These are phyloP conservation scores for Podospora tetraspora DNA, from an alignment of 495 filamentous ascomycete genomes.

Conservation along the genomic window DNA sequence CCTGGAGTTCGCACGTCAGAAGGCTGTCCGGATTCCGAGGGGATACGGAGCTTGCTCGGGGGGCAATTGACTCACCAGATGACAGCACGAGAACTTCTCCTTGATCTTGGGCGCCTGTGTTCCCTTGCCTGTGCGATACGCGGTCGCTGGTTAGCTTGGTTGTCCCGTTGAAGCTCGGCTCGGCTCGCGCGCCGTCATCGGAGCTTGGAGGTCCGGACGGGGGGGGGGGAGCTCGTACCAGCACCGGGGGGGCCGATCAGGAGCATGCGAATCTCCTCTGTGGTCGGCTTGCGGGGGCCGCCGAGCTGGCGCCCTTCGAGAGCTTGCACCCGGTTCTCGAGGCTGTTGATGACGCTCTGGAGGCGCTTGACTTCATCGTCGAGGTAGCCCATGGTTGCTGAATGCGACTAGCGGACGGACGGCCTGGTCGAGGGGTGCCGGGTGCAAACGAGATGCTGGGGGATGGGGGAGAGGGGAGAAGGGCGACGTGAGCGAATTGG, in stretches of 20 bases:
- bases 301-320: slow-evolving; percentile 60
- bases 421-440: slow-evolving; percentile 34
- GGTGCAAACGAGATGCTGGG: slow-evolving; percentile 3
- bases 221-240: slow-evolving; percentile 51
- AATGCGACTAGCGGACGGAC: slow-evolving; percentile 24
- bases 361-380: slow-evolving; percentile 73
- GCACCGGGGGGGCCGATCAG: slow-evolving; percentile 96
- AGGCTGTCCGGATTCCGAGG: background rate
- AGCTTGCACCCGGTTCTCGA: slow-evolving; percentile 76
- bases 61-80: slow-evolving; percentile 65
- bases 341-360: slow-evolving; percentile 69
- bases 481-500: slow-evolving; percentile 13
- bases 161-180: background rate
- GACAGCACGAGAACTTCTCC: slow-evolving; percentile 93
- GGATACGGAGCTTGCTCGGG: slow-evolving; percentile 2
- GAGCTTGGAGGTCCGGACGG: background rate
- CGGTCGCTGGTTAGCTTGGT: slow-evolving; percentile 13
- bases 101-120: slow-evolving; percentile 97
- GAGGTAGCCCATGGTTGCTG: slow-evolving; percentile 72
- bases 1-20: slow-evolving; percentile 48
- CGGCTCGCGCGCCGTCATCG: background rate
- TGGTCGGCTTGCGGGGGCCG: slow-evolving; percentile 42
- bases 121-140: slow-evolving; percentile 74
- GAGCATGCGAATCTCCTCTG: slow-evolving; percentile 80
- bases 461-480: slow-evolving; percentile 11